Base-by-base conservation (phyloP, 1,139 yeast species). In the Lodderomyces pseudojiufengensis region DNA sequence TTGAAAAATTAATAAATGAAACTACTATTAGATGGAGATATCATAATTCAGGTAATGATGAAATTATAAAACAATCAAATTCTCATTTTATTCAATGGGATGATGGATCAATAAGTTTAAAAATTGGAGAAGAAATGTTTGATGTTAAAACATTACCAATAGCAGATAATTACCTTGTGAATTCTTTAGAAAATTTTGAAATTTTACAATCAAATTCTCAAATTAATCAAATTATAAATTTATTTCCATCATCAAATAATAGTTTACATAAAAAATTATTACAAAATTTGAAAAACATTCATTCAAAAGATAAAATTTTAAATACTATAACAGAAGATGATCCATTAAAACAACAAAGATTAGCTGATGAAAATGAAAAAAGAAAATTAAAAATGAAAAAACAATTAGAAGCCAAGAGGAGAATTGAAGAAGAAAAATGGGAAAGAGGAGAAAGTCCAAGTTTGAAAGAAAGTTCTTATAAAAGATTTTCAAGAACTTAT, bases 21-120 rank as follows among this genome's bases (percentile, higher is more conserved):
- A 87, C 87, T 55, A 87, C 96, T 1, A 70, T 92, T 26, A 76
- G 97, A 51, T 92, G 98, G 98, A 78, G 95, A 60, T 88, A 90
- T 57, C 82, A 87, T 21, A 76, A 75, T 30, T 65, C 74, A 36
- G 84, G 78, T 20, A 72, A 80, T 39, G 74, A 70, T 43, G 81
- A 76, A 39, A 78, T 84, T 46, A 74, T 74, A 50, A 85, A 85
- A 51, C 95, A 88, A 56, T 83, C 95, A 5, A 92, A 92, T 54
- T 82, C 97, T 3, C 88, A 92, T 53, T 80, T 90, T 40, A 75
- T 92, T 22, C 83, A 85, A 56, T 92, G 99, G 99, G 83, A 84
- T 39, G 97, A 92, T 59, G 99, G 98, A 0, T 71, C 85, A 4
- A 60, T 82, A 45, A 87, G 97, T 2, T 65, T 92, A 43, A 90